phyloP scores from a whole-genome alignment of 176 grass and related monocot genomes.

The Hsuehochloa calcarea region DNA sequence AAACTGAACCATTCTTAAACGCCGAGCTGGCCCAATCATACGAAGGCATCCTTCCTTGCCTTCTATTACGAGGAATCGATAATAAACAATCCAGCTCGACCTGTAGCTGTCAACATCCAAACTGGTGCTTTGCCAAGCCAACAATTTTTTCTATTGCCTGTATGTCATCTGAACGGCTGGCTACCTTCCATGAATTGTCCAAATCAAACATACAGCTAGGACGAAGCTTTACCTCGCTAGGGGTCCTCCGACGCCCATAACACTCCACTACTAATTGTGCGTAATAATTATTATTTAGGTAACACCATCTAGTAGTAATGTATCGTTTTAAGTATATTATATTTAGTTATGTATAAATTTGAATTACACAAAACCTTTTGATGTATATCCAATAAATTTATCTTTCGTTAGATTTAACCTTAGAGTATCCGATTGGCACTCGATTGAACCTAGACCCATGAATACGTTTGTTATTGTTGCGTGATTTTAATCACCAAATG shows the following conservation, averaged over 20 bases:
- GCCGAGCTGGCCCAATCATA: conserved; percentile 4
- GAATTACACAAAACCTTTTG: no score
- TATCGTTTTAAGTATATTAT: no score
- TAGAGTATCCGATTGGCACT: no score
- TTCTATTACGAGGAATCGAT: background rate
- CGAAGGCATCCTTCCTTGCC: background rate
- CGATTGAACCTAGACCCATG: no score
- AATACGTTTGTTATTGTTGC: background rate
- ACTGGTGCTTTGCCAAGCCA: background rate
- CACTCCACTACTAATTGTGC: no score
- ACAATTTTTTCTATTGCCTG: background rate
- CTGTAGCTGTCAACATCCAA: background rate
- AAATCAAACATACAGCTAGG: background rate
- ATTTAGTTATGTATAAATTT: no score
- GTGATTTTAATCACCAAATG: background rate
- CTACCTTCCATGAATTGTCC: background rate
- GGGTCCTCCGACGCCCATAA: no score
- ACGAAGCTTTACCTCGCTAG: no score
- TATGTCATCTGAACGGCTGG: background rate
- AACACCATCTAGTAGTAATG: no score
- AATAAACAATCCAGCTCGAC: background rate
- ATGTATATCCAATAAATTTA: no score
- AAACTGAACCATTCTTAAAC: background rate
- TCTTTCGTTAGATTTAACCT: no score
- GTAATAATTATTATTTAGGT: no score